Evolutionary conservation across 2,329 filamentous ascomycete genomes (phyloP).

Genomic region (Stemphylium vesicarium): DNA sequence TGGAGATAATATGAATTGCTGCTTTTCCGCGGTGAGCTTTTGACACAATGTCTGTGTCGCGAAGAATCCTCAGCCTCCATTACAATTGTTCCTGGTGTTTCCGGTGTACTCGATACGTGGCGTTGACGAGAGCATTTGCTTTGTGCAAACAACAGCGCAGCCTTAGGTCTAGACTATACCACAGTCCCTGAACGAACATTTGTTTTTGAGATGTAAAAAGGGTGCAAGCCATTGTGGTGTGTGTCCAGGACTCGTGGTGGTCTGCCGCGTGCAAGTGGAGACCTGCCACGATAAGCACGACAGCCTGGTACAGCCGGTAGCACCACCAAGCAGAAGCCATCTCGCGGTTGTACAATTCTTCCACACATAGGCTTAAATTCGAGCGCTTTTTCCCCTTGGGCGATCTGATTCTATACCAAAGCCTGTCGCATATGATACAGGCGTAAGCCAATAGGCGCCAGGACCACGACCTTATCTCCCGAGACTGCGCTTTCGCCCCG

Average conservation of each 20-base stretch:
- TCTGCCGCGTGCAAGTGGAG: slow-evolving; percentile 4
- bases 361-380: not conserved
- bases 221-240: not conserved
- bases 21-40: slow-evolving; percentile 42
- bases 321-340: not conserved
- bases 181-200: not conserved
- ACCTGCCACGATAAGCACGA: slow-evolving; percentile 6
- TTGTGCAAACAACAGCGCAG: not conserved
- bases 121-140: slow-evolving; percentile 5
- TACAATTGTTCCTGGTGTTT: slow-evolving; percentile 2
- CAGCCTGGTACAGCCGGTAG: not conserved
- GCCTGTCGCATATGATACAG: slow-evolving; percentile 13
- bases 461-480: slow-evolving; percentile 51
- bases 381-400: slow-evolving; percentile 4
- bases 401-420: slow-evolving; percentile 11
- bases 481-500: slow-evolving; percentile 4
- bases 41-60: slow-evolving; percentile 34
- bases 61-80: slow-evolving; percentile 3
- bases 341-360: not conserved
- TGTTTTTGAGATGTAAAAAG: slow-evolving; percentile 6
- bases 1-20: slow-evolving; percentile 33
- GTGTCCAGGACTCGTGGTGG: not conserved
- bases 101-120: slow-evolving; percentile 6
- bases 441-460: slow-evolving; percentile 22
- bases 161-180: not conserved